Evolutionary conservation across 768 basidiomycete species (phyloP).

Genomic region (Punctularia strigosozonata): DNA sequence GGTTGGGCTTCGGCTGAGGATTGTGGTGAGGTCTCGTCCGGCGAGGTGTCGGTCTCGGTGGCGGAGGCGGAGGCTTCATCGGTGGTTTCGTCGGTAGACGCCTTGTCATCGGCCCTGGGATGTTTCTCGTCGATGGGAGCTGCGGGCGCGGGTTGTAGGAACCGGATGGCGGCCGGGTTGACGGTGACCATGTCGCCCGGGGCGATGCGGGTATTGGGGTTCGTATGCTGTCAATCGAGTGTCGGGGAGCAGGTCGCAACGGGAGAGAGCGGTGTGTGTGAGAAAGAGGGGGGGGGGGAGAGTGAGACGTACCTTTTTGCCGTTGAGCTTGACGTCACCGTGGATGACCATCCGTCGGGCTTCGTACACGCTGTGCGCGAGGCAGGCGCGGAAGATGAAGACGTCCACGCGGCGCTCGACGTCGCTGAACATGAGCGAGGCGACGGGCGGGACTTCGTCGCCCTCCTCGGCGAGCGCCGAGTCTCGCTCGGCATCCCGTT

Average conservation of each 20-base stretch:
- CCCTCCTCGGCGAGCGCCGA: conserved; percentile 20
- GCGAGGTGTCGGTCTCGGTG: conserved; percentile 1
- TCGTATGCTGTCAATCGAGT: conserved; percentile 43
- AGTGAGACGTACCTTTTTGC: conserved; percentile 55
- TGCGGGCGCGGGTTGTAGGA: conserved; percentile 31
- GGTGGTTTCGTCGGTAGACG: not conserved
- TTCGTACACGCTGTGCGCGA: conserved; percentile 82
- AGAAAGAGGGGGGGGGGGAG: not conserved
- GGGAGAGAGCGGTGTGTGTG: not conserved
- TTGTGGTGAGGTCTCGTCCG: not conserved
- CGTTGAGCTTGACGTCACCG: conserved; percentile 82
- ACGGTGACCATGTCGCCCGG: conserved; percentile 95
- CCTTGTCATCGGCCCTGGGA: too few relatives aligned
- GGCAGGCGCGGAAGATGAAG: conserved; percentile 81
- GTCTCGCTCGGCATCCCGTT: too few relatives aligned
- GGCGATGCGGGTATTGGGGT: conserved; percentile 78
- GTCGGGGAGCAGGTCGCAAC: not conserved
- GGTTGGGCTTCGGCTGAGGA: not conserved
- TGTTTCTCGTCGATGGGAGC: too few relatives aligned
- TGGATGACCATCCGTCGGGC: conserved; percentile 80
- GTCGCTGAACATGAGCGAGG: conserved; percentile 90
- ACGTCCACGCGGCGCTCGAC: conserved; percentile 93
- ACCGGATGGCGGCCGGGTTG: conserved; percentile 66
- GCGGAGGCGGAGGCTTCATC: not conserved
- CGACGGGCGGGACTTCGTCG: conserved; percentile 72